These are phyloP conservation scores for Lepraria neglecta DNA, from an alignment of 495 filamentous ascomycete genomes.

Conservation along the genomic window DNA sequence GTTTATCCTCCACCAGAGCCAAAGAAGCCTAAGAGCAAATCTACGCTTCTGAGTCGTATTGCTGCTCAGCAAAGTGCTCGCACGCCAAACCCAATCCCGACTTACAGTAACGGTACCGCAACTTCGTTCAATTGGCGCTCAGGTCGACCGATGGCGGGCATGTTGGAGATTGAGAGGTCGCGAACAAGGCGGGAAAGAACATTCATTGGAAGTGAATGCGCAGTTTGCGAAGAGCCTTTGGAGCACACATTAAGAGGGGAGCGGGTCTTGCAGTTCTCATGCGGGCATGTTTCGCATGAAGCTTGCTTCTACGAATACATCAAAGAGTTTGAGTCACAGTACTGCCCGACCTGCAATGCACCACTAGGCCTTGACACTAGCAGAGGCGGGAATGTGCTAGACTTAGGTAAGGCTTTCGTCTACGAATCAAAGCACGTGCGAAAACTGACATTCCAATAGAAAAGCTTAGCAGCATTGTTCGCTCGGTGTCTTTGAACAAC, in stretches of 20 bases:
- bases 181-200: slow-evolving; percentile 85
- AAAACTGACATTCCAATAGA: slow-evolving; percentile 47
- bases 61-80: slow-evolving; percentile 24
- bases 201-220: slow-evolving; percentile 89
- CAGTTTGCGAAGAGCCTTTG: slow-evolving; percentile 93
- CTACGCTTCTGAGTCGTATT: slow-evolving; percentile 26
- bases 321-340: slow-evolving; percentile 88
- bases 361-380: slow-evolving; percentile 91
- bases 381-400: slow-evolving; percentile 87
- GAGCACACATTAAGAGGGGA: slow-evolving; percentile 96
- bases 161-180: slow-evolving; percentile 70
- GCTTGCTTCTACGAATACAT: slow-evolving; percentile 99
- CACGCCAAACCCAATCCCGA: slow-evolving; percentile 18
- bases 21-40: slow-evolving; percentile 22
- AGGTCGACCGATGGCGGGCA: slow-evolving; percentile 59
- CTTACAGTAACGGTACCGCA: slow-evolving; percentile 36
- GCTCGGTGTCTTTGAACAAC: slow-evolving; percentile 61
- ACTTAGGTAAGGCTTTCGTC: slow-evolving; percentile 64
- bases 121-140: slow-evolving; percentile 46
- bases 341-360: slow-evolving; percentile 90
- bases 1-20: slow-evolving; percentile 25
- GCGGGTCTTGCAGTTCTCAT: slow-evolving; percentile 92
- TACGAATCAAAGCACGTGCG: background rate
- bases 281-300: slow-evolving; percentile 91
- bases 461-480: slow-evolving; percentile 91